phyloP scores from a whole-genome alignment of 1,284 basidiomycete species.

The Ceratobasidium sp. region DNA sequence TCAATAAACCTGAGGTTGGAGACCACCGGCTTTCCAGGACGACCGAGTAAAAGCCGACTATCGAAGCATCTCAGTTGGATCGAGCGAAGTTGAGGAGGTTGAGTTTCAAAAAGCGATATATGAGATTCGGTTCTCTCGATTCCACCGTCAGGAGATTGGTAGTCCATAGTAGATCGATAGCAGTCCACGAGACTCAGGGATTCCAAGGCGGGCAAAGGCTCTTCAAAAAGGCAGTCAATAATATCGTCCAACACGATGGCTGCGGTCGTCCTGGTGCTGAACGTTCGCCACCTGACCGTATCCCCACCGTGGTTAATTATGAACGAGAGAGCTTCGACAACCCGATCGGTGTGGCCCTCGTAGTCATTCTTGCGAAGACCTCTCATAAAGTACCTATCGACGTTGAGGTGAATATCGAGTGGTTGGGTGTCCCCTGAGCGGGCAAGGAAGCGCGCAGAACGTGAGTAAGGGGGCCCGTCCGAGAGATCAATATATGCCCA shows the following conservation, averaged over 20 bases:
- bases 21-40: neutral
- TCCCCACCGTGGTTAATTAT: neutral
- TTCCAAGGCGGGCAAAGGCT: slow-evolving; percentile 1
- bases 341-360: neutral
- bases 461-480: slow-evolving; percentile 1
- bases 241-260: slow-evolving; percentile 17
- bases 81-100: slow-evolving; percentile 10
- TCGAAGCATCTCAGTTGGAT: neutral
- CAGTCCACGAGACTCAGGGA: neutral
- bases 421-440: slow-evolving; percentile 3
- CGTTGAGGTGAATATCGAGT: slow-evolving; percentile 6
- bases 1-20: neutral
- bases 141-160: neutral
- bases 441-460: neutral
- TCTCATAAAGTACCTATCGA: neutral
- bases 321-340: neutral
- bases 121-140: neutral
- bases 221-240: neutral
- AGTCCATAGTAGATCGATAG: neutral
- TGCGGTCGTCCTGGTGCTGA: slow-evolving; percentile 5
- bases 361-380: slow-evolving; percentile 17
- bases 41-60: neutral
- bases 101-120: slow-evolving; percentile 3
- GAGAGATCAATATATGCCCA: slow-evolving; percentile 22
- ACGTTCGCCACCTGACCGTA: neutral